Percentiles rank a stretch among this genome's conserved stretches.
Conservation (phyloP, 2,329 filamentous ascomycete species). For the Cladosporium sp. region DNA sequence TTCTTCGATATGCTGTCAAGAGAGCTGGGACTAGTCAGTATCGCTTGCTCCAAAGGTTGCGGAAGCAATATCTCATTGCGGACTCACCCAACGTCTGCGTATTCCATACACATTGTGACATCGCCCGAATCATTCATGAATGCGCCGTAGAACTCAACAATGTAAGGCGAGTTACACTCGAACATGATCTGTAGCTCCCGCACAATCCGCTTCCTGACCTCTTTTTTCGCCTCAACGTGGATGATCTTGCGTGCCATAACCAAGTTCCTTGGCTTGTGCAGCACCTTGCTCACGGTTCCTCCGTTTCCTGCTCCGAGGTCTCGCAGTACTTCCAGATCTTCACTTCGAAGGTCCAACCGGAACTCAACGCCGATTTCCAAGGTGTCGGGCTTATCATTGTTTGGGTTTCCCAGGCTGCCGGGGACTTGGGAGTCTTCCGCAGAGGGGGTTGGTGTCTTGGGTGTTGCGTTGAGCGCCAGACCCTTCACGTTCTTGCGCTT, state of each 20-base stretch:
- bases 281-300: slow-evolving; percentile 96
- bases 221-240: slow-evolving; percentile 95
- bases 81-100: slow-evolving; percentile 95
- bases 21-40: slow-evolving; percentile 54
- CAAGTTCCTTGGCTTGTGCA: slow-evolving; percentile 88
- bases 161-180: slow-evolving; percentile 92
- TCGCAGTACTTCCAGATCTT: slow-evolving; percentile 88
- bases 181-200: slow-evolving; percentile 98
- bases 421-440: slow-evolving; percentile 64
- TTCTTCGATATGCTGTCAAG: slow-evolving; percentile 90
- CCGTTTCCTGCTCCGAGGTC: slow-evolving; percentile 95
- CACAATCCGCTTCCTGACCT: slow-evolving; percentile 94
- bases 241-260: slow-evolving; percentile 99
- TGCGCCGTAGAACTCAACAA: slow-evolving; percentile 95
- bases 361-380: slow-evolving; percentile 98
- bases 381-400: slow-evolving; percentile 58
- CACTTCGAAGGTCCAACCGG: slow-evolving; percentile 82
- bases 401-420: slow-evolving; percentile 55
- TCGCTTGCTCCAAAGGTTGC: neutral
- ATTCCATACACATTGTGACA: slow-evolving; percentile 99
- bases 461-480: slow-evolving; percentile 76
- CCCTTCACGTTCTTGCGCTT: slow-evolving; percentile 99
- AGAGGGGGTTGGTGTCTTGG: slow-evolving; percentile 65
- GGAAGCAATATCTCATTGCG: neutral
- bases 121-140: slow-evolving; percentile 96